Evolutionary conservation across 148 eudicot genomes (phyloP).

Genomic region (Fallopia convolvulus): DNA sequence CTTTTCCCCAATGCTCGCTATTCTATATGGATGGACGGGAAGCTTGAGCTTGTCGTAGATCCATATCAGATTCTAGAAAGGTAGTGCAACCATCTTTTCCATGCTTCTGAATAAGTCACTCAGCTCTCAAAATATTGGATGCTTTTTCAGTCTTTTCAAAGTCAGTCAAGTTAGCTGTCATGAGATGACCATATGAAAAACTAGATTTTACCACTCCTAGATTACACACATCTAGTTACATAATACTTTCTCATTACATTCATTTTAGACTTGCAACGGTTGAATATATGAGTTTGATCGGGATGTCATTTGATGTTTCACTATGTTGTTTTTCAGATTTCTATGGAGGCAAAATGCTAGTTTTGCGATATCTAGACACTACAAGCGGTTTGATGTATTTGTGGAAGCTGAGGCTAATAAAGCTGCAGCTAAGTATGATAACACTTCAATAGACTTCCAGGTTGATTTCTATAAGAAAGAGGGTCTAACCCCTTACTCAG

Average conservation of each 20-base stretch:
- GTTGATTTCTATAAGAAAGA: slow-evolving; percentile 69
- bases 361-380: slow-evolving; percentile 94
- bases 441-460: slow-evolving; percentile 89
- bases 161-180: slow-evolving; percentile 42
- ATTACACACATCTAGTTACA: neutral
- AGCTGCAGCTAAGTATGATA: slow-evolving; percentile 84
- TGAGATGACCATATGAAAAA: neutral
- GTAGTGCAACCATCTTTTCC: slow-evolving; percentile 26
- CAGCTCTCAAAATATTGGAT: neutral
- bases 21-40: slow-evolving; percentile 97
- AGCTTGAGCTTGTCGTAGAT: slow-evolving; percentile 95
- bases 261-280: neutral
- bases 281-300: neutral
- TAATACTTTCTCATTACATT: neutral
- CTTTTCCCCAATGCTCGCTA: slow-evolving; percentile 89
- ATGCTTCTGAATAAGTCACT: neutral
- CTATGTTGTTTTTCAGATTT: slow-evolving; percentile 45
- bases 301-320: neutral
- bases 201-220: neutral
- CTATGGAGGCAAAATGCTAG: slow-evolving; percentile 89
- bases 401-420: slow-evolving; percentile 97
- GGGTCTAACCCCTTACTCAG: slow-evolving; percentile 78
- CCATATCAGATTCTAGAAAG: slow-evolving; percentile 95
- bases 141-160: neutral
- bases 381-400: slow-evolving; percentile 84